A percentile compares a stretch with the other conserved stretches of the same genome.
Conservation (phyloP, 2,329 filamentous ascomycete species). For the Blastomyces gilchristii region DNA sequence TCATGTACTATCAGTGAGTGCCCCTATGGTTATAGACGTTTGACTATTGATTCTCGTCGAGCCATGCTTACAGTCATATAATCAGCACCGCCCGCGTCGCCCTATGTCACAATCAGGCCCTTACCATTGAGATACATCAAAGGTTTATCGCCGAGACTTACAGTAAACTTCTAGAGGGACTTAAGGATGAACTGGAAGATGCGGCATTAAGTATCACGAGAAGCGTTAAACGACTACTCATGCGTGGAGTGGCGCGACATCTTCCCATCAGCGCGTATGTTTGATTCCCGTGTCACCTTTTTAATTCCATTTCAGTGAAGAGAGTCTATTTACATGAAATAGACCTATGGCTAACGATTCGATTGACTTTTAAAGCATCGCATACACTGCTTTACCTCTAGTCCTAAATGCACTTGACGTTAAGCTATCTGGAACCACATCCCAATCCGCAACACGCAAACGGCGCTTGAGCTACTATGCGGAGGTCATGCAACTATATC, state of each 20-base stretch:
- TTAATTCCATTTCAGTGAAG: background rate
- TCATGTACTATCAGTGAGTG: conserved; percentile 45
- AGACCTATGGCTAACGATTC: background rate
- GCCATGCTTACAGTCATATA: background rate
- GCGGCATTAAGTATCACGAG: conserved; percentile 38
- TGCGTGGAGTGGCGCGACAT: conserved; percentile 38
- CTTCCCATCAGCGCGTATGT: conserved; percentile 42
- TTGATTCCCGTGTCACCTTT: background rate
- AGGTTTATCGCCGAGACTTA: conserved; percentile 31
- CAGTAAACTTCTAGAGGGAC: conserved; percentile 25
- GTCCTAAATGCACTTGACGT: conserved; percentile 32
- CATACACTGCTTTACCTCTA: conserved; percentile 31
- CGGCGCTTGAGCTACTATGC: conserved; percentile 38
- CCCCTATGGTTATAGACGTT: background rate
- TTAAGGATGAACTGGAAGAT: conserved; percentile 35
- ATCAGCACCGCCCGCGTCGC: conserved; percentile 36
- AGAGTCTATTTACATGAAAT: background rate
- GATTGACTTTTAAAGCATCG: conserved; percentile 15
- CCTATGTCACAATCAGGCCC: conserved; percentile 40
- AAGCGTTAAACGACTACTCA: conserved; percentile 40
- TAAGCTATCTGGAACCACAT: conserved; percentile 28
- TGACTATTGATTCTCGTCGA: background rate
- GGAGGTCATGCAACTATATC: conserved; percentile 39
- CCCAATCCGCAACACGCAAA: conserved; percentile 34
- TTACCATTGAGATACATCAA: conserved; percentile 33